Conservation (phyloP, 306 rosid genomes). For the Castanopsis chinensis region DNA sequence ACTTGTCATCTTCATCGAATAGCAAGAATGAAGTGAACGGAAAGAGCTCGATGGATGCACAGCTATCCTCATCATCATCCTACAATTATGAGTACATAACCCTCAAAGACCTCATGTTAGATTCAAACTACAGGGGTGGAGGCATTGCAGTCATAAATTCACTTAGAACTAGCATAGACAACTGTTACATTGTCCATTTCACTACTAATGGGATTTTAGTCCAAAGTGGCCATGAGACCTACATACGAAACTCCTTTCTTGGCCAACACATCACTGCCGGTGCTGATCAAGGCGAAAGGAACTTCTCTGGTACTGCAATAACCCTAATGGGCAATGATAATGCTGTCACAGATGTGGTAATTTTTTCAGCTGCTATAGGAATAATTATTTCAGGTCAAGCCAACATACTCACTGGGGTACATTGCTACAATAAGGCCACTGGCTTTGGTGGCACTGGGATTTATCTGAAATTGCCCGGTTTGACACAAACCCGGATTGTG, state of each 20-base stretch:
- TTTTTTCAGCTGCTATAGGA: slow-evolving; percentile 73
- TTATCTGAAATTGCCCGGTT: slow-evolving; percentile 62
- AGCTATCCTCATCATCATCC: slow-evolving; percentile 43
- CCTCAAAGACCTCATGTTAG: slow-evolving; percentile 64
- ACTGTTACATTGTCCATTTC: slow-evolving; percentile 88
- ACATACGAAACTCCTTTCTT: slow-evolving; percentile 73
- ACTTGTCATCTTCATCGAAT: slow-evolving; percentile 50
- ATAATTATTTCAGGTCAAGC: slow-evolving; percentile 73
- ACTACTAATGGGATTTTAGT: slow-evolving; percentile 68
- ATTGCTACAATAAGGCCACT: slow-evolving; percentile 93
- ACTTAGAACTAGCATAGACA: slow-evolving; percentile 71
- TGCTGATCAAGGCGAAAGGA: slow-evolving; percentile 44
- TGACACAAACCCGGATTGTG: slow-evolving; percentile 74
- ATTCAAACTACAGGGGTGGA: slow-evolving; percentile 84
- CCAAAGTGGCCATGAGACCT: slow-evolving; percentile 80
- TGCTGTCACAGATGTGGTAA: slow-evolving; percentile 75
- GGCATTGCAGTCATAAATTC: slow-evolving; percentile 77
- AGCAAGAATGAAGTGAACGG: slow-evolving; percentile 8
- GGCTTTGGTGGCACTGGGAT: slow-evolving; percentile 89
- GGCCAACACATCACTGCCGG: slow-evolving; percentile 97
- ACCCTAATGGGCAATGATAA: slow-evolving; percentile 73
- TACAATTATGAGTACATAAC: slow-evolving; percentile 79
- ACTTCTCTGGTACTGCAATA: slow-evolving; percentile 80
- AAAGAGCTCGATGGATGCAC: slow-evolving; percentile 16
- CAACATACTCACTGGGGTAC: slow-evolving; percentile 66